A percentile compares a stretch with the other conserved stretches of the same genome.
These are phyloP conservation scores for Tetrahymena borealis DNA, from an alignment of 73 alveolate genomes.

Conservation along the genomic window DNA sequence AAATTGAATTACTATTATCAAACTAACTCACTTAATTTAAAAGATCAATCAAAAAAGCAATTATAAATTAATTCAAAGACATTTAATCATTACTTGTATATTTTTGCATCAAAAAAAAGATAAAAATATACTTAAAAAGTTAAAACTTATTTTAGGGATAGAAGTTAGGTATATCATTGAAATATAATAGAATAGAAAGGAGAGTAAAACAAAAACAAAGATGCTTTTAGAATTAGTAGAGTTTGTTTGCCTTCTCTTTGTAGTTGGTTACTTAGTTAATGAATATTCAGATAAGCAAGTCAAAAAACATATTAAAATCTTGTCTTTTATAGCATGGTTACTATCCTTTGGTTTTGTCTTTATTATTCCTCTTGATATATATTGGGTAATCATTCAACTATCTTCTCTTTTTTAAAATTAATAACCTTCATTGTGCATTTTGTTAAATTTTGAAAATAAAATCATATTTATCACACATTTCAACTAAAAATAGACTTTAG, in stretches of 20 bases:
- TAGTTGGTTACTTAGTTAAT: neutral
- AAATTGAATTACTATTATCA: too few relatives aligned
- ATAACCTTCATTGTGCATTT: neutral
- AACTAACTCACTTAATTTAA: too few relatives aligned
- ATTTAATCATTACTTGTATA: too few relatives aligned
- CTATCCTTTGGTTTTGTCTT: neutral
- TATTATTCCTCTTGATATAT: neutral
- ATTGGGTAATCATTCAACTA: neutral
- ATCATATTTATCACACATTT: neutral
- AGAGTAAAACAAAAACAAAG: too few relatives aligned
- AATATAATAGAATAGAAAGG: too few relatives aligned
- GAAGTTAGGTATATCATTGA: too few relatives aligned
- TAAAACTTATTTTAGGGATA: too few relatives aligned
- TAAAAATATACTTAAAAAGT: too few relatives aligned
- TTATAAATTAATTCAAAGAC: too few relatives aligned
- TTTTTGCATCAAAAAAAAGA: too few relatives aligned
- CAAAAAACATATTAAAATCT: neutral
- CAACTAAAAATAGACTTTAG: neutral
- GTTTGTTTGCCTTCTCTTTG: neutral
- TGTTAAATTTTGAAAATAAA: neutral
- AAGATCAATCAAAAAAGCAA: too few relatives aligned
- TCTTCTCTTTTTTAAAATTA: neutral
- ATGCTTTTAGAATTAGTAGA: neutral
- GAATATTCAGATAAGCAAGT: neutral
- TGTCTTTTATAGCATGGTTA: neutral